These are phyloP conservation scores for Ophiosphaerella narmari DNA, from an alignment of 2,329 filamentous ascomycete genomes.

Conservation along the genomic window DNA sequence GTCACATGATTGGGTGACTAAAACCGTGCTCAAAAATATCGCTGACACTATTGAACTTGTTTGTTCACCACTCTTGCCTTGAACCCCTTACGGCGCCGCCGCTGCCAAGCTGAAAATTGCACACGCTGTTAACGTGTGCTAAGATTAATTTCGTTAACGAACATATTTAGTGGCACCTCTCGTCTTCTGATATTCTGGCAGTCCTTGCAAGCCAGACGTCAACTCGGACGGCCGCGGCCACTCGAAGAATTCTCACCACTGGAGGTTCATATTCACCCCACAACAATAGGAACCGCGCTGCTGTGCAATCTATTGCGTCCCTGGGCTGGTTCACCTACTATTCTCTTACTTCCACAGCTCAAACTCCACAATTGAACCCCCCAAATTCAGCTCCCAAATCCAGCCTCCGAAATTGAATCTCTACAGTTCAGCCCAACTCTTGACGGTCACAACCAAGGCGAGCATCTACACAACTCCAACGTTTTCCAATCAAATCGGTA, in stretches of 20 bases:
- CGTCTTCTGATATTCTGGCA: no score
- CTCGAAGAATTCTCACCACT: not conserved
- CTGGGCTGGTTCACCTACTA: not conserved
- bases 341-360: not conserved
- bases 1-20: slow-evolving; percentile 5
- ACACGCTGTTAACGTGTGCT: no score
- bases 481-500: no score
- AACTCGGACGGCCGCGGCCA: not conserved
- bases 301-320: not conserved
- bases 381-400: not conserved
- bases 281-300: not conserved
- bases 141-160: no score
- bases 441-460: no score
- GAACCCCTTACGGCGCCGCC: not conserved
- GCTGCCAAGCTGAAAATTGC: not conserved
- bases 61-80: not conserved
- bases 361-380: not conserved
- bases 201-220: not conserved
- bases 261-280: not conserved
- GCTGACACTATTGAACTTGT: not conserved
- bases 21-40: slow-evolving; percentile 1
- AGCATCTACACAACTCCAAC: no score
- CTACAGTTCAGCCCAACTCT: no score
- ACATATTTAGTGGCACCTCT: no score
- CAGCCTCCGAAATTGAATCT: not conserved